Conservation (phyloP, 768 basidiomycete species). For the Chalciporus pseudorubinellus region DNA sequence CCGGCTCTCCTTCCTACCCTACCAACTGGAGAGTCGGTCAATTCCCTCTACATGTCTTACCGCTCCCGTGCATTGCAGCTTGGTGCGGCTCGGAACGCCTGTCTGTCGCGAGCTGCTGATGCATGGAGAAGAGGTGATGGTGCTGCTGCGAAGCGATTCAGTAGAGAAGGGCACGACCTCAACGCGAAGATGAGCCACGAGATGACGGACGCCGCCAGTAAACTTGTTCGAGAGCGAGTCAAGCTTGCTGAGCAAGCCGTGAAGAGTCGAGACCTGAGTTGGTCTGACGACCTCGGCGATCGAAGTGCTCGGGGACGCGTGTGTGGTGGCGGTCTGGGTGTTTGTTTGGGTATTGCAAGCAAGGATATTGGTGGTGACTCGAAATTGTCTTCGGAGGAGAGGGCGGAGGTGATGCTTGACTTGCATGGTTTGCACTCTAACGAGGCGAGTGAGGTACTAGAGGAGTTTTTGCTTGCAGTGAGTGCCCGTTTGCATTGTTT, state of each 20-base stretch:
- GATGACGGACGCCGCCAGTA: constrained; percentile 80
- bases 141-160: constrained; percentile 92
- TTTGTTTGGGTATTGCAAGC: constrained; percentile 82
- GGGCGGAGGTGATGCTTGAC: constrained; percentile 85
- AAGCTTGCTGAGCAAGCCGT: constrained; percentile 75
- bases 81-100: constrained; percentile 91
- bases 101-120: constrained; percentile 91
- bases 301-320: constrained; percentile 67
- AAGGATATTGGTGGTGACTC: constrained; percentile 50
- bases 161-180: constrained; percentile 88
- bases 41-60: constrained; percentile 83
- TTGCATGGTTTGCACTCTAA: constrained; percentile 92
- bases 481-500: constrained; percentile 32
- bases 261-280: constrained; percentile 60
- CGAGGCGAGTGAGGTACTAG: constrained; percentile 88
- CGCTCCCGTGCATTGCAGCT: constrained; percentile 86
- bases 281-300: constrained; percentile 86
- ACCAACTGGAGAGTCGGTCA: constrained; percentile 78
- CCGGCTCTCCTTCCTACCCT: constrained; percentile 86
- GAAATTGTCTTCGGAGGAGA: constrained; percentile 75
- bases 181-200: constrained; percentile 89
- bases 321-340: constrained; percentile 81
- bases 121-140: constrained; percentile 96
- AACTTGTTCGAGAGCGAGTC: constrained; percentile 80
- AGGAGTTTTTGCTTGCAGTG: constrained; percentile 84